Evolutionary conservation across 148 eudicot species (phyloP), one percentile per base, ranked within the genome.

Genomic region (Heliamphora exappendiculata): DNA sequence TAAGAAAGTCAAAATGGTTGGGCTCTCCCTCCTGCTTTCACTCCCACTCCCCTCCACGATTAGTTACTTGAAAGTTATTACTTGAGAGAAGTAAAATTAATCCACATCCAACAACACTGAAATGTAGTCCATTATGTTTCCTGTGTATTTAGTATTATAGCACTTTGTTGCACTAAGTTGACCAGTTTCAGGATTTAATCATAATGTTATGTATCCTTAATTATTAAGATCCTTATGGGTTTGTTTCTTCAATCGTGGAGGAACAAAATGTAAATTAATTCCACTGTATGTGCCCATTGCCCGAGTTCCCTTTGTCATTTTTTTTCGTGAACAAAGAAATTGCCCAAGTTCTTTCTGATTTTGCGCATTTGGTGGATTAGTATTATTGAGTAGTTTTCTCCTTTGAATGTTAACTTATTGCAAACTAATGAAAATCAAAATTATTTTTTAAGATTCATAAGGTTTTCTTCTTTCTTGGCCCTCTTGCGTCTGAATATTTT

Each of bases 401-500:
- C 26, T n/a, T 67, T 20, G 12, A 7, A 20, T 19, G 16, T 41
- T 37, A 37, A 7, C 29, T 10, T 41, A 37, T 6, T 49, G 12
- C 3, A n/a, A n/a, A n/a, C n/a, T n/a, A n/a, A n/a, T n/a, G 6
- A 57, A 47, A 47, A 6, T 7, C 50, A 47, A 7, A 47, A 47
- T 47, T 47, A 13, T 7, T 7, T 4, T 58, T 22, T 58, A 58
- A 24, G 12, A 67, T 75, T 41, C 44, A 41, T 47, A n/a, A 28
- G 4, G 45, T n/a, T 34, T 8, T 41, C 41, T 68, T 63, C 59
- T 34, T 71, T 68, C 53, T 55, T 39, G 70, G 12, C 57, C 73
- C 70, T 69, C 17, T 53, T 78, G 12, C 36, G 34, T 73, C 72
- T 44, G 19, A 41, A 60, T 50, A 13, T 76, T 55, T 72, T 20